Evolutionary conservation across 257 asterid species (phyloP), one percentile per base, ranked within the genome.

Genomic region (Solanum virginianum): DNA sequence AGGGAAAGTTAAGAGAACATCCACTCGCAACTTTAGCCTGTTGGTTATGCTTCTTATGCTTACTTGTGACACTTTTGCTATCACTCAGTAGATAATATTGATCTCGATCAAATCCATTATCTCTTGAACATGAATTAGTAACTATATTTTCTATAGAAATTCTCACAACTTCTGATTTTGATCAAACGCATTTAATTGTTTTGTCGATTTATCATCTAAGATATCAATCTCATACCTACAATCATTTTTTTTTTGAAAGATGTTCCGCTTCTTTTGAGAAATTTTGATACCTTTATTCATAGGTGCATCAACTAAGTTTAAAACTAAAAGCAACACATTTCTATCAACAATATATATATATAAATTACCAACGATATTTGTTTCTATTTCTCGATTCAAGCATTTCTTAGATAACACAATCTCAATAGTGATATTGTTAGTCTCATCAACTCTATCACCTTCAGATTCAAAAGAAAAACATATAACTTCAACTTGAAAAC

Each of bases 191-290:
- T 81, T 91, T 8, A n/a, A 66, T 84, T 86, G 85, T 87, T 90
- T 93, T 29, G 83, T 55, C 13, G 81, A 10, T 79, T 87, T 80
- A 47, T 41, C 82, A 16, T 84, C 88, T 83, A 55, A 80, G 10
- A 16, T 59, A 57, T 57, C 77, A 36, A 47, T 55, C 85, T 70
- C 89, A 17, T n/a, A 49, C 83, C 79, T 88, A 60, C 29, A 43
- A 47, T 88, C 90, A 63, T 90, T 92, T 75, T n/a, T n/a, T n/a
- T n/a, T 92, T 80, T n/a, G 87, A 80, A 85, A 72, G 39, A 72
- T 32, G 89, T 83, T 92, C 75, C 90, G 84, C 89, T 92, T 94
- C 86, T 89, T 90, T 55, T 84, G 87, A 72, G 90, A 91, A 72
- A 87, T 90, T 86, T 59, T 83, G 62, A 62, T 22, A 32, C 80